Evolutionary conservation across 805 yeast species (phyloP), one percentile per base, ranked within the genome.

Genomic region (Wickerhamomyces rabaulensis): DNA sequence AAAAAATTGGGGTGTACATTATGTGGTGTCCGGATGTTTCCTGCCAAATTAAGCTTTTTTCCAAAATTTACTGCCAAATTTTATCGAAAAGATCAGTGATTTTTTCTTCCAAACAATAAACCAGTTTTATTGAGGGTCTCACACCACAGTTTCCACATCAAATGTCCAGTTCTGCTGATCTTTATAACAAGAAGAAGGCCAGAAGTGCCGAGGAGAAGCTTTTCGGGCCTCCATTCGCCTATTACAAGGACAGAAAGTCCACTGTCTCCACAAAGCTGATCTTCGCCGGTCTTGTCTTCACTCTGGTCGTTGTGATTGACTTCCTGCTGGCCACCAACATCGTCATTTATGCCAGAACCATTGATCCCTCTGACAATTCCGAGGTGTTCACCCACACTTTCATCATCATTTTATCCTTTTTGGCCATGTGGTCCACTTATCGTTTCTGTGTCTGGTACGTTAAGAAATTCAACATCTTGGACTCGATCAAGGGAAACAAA

Each of bases 241-340:
- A 51, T 37, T 43, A 54, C 41, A 53, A 57, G 19, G 46, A 48
- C 20, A 47, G 51, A 15, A 55, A 47, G 37, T 48, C 56, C 7
- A 49, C 55, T 17, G 42, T 58, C 4, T 52, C 63, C 3, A 45
- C 50, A 21, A 57, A 56, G 20, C 35, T 67, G n/a, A 39, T 59
- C 19, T 17, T 56, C 9, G 63, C 66, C 9, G 63, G 64, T 16
- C 16, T 55, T 8, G 33, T 59, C 15, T 41, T 62, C 9, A 64
- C 62, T 3, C 9, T 64, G 5, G 44, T 64, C n/a, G 58, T 62
- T 17, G 50, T 54, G 7, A 12, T 60, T 9, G 63, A 64, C 33
- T 65, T 68, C 51, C 48, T 67, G 3, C 52, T 68, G 16, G 69
- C 68, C 12, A 66, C 67, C 7, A 58, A 65, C 43, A 60, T 65